Percentiles rank a stretch among this genome's conserved stretches.
Conservation (phyloP, 257 asterid species). For the Penstemon barbatus region DNA sequence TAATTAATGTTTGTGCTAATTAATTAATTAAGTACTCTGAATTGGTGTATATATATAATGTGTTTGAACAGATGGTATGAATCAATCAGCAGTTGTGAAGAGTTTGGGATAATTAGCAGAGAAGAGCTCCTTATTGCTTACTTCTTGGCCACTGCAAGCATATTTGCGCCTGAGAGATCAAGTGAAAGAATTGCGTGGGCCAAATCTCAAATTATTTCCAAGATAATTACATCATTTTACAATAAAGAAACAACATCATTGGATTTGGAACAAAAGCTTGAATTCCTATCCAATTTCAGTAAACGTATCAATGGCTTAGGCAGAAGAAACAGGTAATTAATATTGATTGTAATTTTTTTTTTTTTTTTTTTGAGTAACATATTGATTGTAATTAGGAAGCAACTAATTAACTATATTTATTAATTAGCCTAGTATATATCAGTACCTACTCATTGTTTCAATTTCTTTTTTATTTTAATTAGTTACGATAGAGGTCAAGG, state of each 20-base stretch:
- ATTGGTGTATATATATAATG: not conserved
- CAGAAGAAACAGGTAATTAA: slow-evolving; percentile 23
- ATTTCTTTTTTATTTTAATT: not conserved
- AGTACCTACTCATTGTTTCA: no score
- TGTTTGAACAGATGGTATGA: slow-evolving; percentile 40
- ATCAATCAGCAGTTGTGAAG: slow-evolving; percentile 15
- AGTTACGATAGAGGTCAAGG: not conserved
- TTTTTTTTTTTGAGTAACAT: no score
- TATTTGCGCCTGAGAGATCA: slow-evolving; percentile 41
- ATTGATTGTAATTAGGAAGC: no score
- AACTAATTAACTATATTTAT: no score
- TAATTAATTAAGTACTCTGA: not conserved
- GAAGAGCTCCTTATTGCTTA: slow-evolving; percentile 37
- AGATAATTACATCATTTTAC: slow-evolving; percentile 30
- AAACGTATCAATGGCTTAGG: not conserved
- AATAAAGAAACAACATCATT: not conserved
- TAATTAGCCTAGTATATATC: no score
- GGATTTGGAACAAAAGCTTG: not conserved
- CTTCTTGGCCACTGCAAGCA: slow-evolving; percentile 42
- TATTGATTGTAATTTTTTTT: no score
- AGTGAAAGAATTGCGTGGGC: slow-evolving; percentile 48
- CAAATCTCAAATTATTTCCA: slow-evolving; percentile 35
- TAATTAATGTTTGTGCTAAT: no score
- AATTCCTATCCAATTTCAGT: slow-evolving; percentile 5
- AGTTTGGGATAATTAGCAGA: slow-evolving; percentile 34